Conservation (phyloP, 2,329 filamentous ascomycete genomes). For the Fusarium caatingaense region DNA sequence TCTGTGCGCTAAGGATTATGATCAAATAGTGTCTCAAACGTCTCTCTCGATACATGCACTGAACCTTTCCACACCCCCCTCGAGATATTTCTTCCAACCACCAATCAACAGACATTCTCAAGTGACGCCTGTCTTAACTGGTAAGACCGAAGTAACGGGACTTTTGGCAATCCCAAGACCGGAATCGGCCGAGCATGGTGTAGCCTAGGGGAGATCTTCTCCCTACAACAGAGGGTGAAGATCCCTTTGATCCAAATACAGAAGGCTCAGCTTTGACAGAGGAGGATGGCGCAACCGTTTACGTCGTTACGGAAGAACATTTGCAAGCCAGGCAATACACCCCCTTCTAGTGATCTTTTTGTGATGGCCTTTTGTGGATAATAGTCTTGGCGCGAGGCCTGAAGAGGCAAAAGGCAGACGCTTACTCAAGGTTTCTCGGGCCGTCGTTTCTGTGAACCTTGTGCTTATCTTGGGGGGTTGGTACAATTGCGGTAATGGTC, state of each 20-base stretch:
- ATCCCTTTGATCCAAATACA: neutral
- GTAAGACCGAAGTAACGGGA: too few species aligned
- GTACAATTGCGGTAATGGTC: too few species aligned
- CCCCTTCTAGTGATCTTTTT: too few species aligned
- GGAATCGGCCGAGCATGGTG: neutral
- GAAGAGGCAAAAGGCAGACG: too few species aligned
- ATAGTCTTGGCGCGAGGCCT: rapidly evolving
- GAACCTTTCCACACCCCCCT: neutral
- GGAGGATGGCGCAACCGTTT: neutral
- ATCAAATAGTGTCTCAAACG: too few species aligned
- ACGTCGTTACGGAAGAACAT: neutral
- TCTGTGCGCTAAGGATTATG: neutral
- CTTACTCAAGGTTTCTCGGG: too few species aligned
- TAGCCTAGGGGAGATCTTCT: neutral
- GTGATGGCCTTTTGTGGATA: too few species aligned
- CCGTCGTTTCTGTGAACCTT: too few species aligned
- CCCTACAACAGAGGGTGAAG: too few species aligned
- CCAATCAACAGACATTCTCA: too few species aligned
- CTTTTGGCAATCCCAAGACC: neutral
- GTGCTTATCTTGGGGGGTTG: too few species aligned
- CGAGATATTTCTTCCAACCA: too few species aligned
- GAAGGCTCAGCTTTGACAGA: neutral
- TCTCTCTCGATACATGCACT: neutral
- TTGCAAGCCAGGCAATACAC: neutral
- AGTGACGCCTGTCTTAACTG: rapidly evolving